Percentiles rank a stretch among this genome's conserved stretches.
Evolutionary conservation across 306 rosid genomes (phyloP).

Genomic region (Lupinus albus): DNA sequence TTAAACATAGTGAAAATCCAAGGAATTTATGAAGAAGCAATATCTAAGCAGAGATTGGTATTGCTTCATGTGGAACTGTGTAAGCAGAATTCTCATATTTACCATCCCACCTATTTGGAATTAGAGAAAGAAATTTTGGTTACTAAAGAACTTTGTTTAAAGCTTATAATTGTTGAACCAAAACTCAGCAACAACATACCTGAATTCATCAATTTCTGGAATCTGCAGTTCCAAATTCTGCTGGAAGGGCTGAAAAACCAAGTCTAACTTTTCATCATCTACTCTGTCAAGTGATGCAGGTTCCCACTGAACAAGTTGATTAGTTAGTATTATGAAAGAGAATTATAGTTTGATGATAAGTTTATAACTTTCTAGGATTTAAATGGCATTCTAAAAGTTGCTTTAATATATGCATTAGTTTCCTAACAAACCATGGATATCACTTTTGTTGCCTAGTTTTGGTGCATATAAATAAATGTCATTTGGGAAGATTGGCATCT

Average conservation of each 20-base stretch:
- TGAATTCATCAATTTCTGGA: conserved; percentile 62
- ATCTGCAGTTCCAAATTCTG: conserved; percentile 76
- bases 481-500: background rate
- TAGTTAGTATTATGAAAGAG: conserved; percentile 9
- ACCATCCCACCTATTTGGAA: conserved; percentile 74
- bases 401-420: background rate
- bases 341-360: background rate
- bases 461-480: background rate
- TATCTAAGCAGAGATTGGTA: conserved; percentile 13
- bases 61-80: conserved; percentile 41
- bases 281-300: conserved; percentile 71
- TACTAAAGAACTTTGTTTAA: conserved; percentile 2
- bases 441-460: background rate
- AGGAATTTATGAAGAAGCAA: conserved; percentile 27
- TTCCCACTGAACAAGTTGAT: conserved; percentile 63
- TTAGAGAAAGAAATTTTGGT: conserved; percentile 8
- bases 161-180: background rate
- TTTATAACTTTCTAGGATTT: background rate
- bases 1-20: no score
- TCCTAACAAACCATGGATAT: background rate
- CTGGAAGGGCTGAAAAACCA: conserved; percentile 61
- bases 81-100: conserved; percentile 69
- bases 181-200: conserved; percentile 46
- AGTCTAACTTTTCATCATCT: conserved; percentile 54
- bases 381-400: conserved; percentile 8